Base-by-base conservation (phyloP, 305 asterid genomes). In the Fraxinus paxiana region DNA sequence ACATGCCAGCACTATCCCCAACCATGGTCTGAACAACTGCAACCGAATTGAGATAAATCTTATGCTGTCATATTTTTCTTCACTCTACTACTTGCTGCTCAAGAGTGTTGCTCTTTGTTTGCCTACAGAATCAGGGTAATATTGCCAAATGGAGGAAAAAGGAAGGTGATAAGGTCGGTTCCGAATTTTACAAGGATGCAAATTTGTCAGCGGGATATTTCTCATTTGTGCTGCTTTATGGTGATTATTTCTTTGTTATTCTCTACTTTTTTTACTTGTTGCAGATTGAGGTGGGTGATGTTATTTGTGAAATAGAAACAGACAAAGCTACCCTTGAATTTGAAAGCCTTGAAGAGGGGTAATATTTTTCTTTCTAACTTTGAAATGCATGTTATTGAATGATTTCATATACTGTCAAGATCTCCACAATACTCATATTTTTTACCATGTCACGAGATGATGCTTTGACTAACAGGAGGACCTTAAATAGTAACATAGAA, bases 261-360 rank as follows among this genome's bases (percentile, higher is more conserved):
- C 61, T 35, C 31, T 30, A 24, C 79, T 83, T 82, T 43, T 84
- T 75, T 83, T 43, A 75, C 80, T 81, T 88, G 83, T 84, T 88
- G 87, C 98, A 96, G 99, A 93, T 96, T 59, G 94, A 88, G 82
- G 97, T 94, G 85, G 98, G 98, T 81, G 99, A 96, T 84, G 78
- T 96, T 83, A 87, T 96, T 82, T 92, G 99, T 86, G 99, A 96
- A 92, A 94, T 94, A 84, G 99, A 96, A 91, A 94, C 99, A 30
- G 98, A 96, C 90, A 94, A 94, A 89, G 99, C 99, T 41, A 96
- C 97, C 71, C 88, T 96, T 75, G 99, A 92, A 88, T 92, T 81
- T 89, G 99, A 96, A 89, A 83, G 95, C 86, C 99, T 94, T 84
- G 99, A 94, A 94, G 99, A 96, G 90, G 99, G 98, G 99, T 96